phyloP scores from a whole-genome alignment of 108 stramenopile genomes.

The Stephanodiscus triporus region DNA sequence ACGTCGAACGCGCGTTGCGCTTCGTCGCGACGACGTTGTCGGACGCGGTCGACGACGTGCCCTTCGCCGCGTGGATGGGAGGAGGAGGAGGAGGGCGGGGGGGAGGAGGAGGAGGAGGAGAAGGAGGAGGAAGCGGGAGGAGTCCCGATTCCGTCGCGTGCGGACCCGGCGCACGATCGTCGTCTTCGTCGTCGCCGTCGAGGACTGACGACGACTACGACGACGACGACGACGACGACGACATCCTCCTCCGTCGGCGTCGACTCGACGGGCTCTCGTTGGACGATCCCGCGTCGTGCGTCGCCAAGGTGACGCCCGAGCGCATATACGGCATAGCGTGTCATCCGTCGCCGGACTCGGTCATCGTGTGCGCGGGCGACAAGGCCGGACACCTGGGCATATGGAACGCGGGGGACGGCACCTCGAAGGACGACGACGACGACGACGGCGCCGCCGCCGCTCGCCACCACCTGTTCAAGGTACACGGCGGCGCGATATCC shows the following conservation, averaged over 20 bases:
- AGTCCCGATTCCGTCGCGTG: constrained; percentile 35
- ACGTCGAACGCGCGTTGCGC: constrained; percentile 44
- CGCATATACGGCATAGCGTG: constrained; percentile 71
- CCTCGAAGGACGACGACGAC: background rate
- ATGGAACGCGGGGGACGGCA: constrained; percentile 63
- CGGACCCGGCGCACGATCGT: background rate
- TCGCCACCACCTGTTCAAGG: constrained; percentile 68
- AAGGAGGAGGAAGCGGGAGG: background rate
- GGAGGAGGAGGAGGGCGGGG: background rate
- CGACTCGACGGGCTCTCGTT: constrained; percentile 55
- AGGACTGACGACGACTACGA: constrained; percentile 4
- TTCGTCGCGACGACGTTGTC: constrained; percentile 34
- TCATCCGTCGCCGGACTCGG: constrained; percentile 63
- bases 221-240: too few relatives aligned
- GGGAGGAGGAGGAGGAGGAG: too few relatives aligned
- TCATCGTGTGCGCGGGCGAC: constrained; percentile 77
- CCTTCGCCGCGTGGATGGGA: background rate
- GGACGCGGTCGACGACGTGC: constrained; percentile 6
- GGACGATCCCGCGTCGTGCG: constrained; percentile 56
- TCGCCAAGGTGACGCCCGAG: constrained; percentile 81
- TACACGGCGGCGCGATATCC: constrained; percentile 61
- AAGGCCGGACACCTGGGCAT: constrained; percentile 74
- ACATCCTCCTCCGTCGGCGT: background rate
- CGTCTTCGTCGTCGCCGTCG: background rate
- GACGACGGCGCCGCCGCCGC: constrained; percentile 54